Evolutionary conservation across 139 green algal species (phyloP), one percentile per base, ranked within the genome.

Genomic region (Tetraselmis chui): DNA sequence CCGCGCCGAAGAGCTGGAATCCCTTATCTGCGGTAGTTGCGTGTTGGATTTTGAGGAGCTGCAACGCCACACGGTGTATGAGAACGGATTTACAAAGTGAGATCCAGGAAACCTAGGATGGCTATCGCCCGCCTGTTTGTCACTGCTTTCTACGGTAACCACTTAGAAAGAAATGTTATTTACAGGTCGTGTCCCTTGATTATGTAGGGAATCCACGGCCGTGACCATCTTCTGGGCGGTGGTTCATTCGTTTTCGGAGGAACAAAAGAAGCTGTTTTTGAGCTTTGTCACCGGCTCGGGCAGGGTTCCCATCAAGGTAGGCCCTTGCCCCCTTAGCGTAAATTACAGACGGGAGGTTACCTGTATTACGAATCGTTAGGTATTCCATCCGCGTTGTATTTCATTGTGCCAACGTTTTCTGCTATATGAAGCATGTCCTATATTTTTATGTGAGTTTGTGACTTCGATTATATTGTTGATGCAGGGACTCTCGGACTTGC

Each of bases 1-100:
- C 29, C 81, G 80, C n/a, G 79, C 93, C 1, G 79, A 91, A 31
- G 94, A 98, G 86, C 86, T 98, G 74, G 93, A 97, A 91, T 81
- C 89, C 79, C 81, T 97, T 59, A 85, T 97, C 1, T 96, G 92
- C 84, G 94, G 94, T 2, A 86, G 85, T 59, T 78, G 89, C 0
- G 28, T 85, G 1, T 83, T 97, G 29, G 88, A 95, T 82, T 90
- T 97, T 32, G 45, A 86, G 1, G 93, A 85, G 11, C 88, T 97
- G 79, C 79, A 97, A 82, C 84, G 67, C 0, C 83, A 83, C 23
- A 89, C 91, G 18, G 78, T 84, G 25, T 97, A 97, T 85, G 93
- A 97, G 30, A 88, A 91, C 28, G 93, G 93, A 0, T 94, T 92
- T 85, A 88, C 58, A 18, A 45, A 30, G 1, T 1, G 78, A 2